These are phyloP conservation scores for Annulohypoxylon nitens DNA, from an alignment of 495 filamentous ascomycete species.

Conservation along the genomic window DNA sequence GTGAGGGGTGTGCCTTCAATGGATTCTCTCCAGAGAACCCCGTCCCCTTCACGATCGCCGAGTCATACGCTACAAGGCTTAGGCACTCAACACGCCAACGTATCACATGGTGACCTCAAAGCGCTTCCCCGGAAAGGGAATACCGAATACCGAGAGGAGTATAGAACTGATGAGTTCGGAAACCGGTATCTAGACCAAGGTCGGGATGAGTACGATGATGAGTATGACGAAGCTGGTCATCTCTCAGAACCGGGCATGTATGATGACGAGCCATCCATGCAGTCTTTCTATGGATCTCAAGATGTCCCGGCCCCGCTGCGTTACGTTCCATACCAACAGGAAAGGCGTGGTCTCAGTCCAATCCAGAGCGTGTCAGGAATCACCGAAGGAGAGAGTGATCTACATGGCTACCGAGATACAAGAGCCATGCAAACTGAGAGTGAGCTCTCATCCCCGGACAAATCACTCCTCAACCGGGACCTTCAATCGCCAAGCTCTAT, in stretches of 20 bases:
- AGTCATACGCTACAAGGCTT: conserved; percentile 57
- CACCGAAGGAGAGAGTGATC: conserved; percentile 65
- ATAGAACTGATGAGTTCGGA: conserved; percentile 62
- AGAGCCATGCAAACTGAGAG: conserved; percentile 59
- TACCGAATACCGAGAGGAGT: conserved; percentile 56
- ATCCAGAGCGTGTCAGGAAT: conserved; percentile 91
- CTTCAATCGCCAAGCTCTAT: conserved; percentile 54
- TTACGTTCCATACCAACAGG: conserved; percentile 68
- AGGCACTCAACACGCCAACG: conserved; percentile 63
- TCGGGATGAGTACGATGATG: conserved; percentile 58
- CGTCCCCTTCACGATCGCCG: conserved; percentile 58
- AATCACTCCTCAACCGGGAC: conserved; percentile 53
- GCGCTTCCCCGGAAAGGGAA: conserved; percentile 58
- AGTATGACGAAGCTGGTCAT: conserved; percentile 62
- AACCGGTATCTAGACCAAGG: conserved; percentile 53
- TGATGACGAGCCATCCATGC: conserved; percentile 52
- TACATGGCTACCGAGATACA: conserved; percentile 62
- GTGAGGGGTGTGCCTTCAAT: conserved; percentile 61
- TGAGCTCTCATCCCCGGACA: conserved; percentile 59
- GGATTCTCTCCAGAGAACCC: conserved; percentile 53
- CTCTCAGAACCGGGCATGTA: conserved; percentile 57
- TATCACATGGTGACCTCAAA: conserved; percentile 65
- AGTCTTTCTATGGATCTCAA: conserved; percentile 65
- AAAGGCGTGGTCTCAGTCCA: conserved; percentile 79
- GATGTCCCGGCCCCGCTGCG: conserved; percentile 68